Evolutionary conservation across 192 early-diverging fungal species (phyloP).

Genomic region (Spizellomyces punctatus): DNA sequence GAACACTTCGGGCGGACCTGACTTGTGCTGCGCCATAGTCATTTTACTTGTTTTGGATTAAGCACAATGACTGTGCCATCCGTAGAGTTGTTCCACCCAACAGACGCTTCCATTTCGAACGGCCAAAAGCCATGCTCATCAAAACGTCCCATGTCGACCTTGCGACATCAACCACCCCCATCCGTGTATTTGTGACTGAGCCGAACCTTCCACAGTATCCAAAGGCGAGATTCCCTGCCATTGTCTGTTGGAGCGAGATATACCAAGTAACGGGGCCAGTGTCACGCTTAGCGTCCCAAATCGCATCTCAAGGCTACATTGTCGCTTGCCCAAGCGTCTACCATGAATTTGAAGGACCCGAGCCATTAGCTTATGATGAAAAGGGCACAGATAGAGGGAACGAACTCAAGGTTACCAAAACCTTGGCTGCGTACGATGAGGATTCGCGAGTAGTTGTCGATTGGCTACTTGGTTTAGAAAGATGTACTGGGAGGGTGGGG

Average conservation of each 20-base stretch:
- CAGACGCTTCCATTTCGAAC: no score
- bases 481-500: conserved; percentile 9
- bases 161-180: no score
- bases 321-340: conserved; percentile 7
- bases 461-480: neutral
- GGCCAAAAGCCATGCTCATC: no score
- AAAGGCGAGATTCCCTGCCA: no score
- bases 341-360: conserved; percentile 21
- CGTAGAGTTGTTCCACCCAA: no score
- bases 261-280: conserved; percentile 16
- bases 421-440: conserved; percentile 11
- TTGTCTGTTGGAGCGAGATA: neutral
- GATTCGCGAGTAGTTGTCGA: conserved; percentile 9
- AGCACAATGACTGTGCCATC: no score
- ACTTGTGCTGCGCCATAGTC: no score
- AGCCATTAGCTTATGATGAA: conserved; percentile 8
- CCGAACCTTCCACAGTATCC: no score
- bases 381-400: conserved; percentile 18
- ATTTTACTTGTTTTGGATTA: no score
- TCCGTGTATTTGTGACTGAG: no score
- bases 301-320: conserved; percentile 13
- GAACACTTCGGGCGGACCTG: no score
- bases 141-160: no score
- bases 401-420: conserved; percentile 6
- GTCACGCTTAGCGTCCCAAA: conserved; percentile 9